Conservation (phyloP, 495 filamentous ascomycete species). For the Penicillium angulare region DNA sequence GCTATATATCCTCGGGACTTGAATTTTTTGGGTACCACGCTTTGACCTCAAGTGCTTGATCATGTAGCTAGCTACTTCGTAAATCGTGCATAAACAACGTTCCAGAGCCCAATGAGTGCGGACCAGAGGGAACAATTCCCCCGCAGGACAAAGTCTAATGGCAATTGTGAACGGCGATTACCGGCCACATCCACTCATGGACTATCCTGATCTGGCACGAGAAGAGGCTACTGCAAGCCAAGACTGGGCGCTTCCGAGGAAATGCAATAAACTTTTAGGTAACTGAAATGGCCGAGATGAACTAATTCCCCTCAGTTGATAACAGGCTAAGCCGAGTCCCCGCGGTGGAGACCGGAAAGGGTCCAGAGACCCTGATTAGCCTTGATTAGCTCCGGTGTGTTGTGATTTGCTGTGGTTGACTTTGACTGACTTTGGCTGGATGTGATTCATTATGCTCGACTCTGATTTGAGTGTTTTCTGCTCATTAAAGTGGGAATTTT, state of each 20-base stretch:
- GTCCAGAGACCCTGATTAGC: not conserved
- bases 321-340: no score
- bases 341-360: not conserved
- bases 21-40: not conserved
- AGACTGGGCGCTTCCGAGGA: constrained; percentile 6
- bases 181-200: not conserved
- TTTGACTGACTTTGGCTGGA: no score
- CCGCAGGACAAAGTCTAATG: constrained; percentile 2
- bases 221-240: constrained; percentile 9
- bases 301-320: no score
- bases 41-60: not conserved
- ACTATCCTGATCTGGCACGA: not conserved
- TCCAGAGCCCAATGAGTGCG: not conserved
- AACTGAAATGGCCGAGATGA: constrained; percentile 14
- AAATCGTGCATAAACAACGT: no score
- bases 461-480: no score
- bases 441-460: no score
- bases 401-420: no score
- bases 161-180: constrained; percentile 7
- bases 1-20: not conserved
- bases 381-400: no score
- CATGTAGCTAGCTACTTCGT: not conserved
- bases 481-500: no score
- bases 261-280: constrained; percentile 16
- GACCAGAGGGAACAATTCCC: not conserved